phyloP scores from a whole-genome alignment of 768 basidiomycete species.

The Xerocomus spinulosus region DNA sequence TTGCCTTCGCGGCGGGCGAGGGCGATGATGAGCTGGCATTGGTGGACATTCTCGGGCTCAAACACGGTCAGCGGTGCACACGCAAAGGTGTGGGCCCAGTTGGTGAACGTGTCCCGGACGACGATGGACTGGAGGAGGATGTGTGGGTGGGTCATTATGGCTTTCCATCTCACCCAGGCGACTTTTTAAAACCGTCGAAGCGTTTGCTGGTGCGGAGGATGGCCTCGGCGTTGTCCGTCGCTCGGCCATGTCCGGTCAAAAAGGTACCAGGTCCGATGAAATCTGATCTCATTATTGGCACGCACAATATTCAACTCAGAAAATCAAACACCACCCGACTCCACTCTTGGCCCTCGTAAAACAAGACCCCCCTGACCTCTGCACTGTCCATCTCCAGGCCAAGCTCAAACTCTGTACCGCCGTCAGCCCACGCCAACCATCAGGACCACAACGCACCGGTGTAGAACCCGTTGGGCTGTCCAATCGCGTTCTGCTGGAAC shows the following conservation, averaged over 20 bases:
- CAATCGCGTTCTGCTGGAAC: slow-evolving; percentile 68
- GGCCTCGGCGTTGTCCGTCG: slow-evolving; percentile 3
- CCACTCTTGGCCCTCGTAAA: slow-evolving; percentile 77
- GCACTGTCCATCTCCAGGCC: slow-evolving; percentile 81
- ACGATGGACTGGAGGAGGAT: slow-evolving; percentile 40
- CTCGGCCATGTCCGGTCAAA: slow-evolving; percentile 1
- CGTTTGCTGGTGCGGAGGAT: slow-evolving; percentile 23
- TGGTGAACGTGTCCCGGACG: slow-evolving; percentile 52
- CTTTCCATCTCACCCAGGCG: background rate
- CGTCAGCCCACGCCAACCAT: background rate
- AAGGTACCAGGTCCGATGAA: slow-evolving; percentile 1
- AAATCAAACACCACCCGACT: slow-evolving; percentile 67
- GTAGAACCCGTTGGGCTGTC: slow-evolving; percentile 65
- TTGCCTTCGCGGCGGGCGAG: slow-evolving; percentile 71
- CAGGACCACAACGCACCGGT: slow-evolving; percentile 49
- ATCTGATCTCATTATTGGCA: background rate
- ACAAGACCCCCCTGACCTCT: slow-evolving; percentile 76
- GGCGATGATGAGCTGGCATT: slow-evolving; percentile 75
- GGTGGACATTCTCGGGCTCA: slow-evolving; percentile 61
- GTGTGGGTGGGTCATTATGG: slow-evolving; percentile 29
- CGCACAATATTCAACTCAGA: slow-evolving; percentile 27
- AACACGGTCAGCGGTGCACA: slow-evolving; percentile 71
- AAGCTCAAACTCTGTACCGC: slow-evolving; percentile 67
- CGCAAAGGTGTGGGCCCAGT: slow-evolving; percentile 83
- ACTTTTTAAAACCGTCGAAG: slow-evolving; percentile 4